Base-by-base conservation (phyloP, 2,329 filamentous ascomycete species). In the Zymoseptoria ardabiliae region DNA sequence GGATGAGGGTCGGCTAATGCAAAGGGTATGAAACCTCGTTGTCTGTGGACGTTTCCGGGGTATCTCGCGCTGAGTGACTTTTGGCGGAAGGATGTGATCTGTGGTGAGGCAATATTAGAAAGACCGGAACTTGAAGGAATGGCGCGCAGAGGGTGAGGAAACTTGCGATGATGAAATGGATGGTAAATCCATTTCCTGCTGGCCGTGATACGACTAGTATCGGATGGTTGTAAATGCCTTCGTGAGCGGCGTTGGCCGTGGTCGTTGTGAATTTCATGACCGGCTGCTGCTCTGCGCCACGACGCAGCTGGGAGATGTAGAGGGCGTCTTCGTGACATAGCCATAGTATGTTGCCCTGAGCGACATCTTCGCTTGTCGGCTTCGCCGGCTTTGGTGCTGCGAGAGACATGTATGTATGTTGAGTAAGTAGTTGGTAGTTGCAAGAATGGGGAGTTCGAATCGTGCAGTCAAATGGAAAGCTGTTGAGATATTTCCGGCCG, bases 261-360 rank as follows among this genome's bases (percentile, higher is more conserved):
- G 19, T 23, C 21, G 49, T 53, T n/a, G 52, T 51, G 48, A 48
- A 17, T 25, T 57, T 57, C 17, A 21, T 35, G 21, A 57, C 50
- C 9, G 49, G 55, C 4, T 50, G 6, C 19, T 22, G 13, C 17
- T 7, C 6, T 21, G 50, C 28, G 20, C 49, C 50, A 23, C 55
- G 22, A 13, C 22, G 48, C 11, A 21, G 3, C 30, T 57, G 55
- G 11, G 49, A 57, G 19, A 30, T 22, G 10, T 13, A 9, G 4
- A 35, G 52, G 19, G 48, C 49, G 5, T 21, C 23, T 9, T 35
- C 19, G 4, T 48, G 30, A 2, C 55, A 50, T 5, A 57, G 56
- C 56, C 56, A 57, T 17, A 57, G 56, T 20, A 57, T 53, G 28
- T 51, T 45, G 9, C 56, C 56, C n/a, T 53, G 56, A 11, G 41